Evolutionary conservation across 2,329 filamentous ascomycete genomes (phyloP).

Genomic region (Fusarium chaquense): DNA sequence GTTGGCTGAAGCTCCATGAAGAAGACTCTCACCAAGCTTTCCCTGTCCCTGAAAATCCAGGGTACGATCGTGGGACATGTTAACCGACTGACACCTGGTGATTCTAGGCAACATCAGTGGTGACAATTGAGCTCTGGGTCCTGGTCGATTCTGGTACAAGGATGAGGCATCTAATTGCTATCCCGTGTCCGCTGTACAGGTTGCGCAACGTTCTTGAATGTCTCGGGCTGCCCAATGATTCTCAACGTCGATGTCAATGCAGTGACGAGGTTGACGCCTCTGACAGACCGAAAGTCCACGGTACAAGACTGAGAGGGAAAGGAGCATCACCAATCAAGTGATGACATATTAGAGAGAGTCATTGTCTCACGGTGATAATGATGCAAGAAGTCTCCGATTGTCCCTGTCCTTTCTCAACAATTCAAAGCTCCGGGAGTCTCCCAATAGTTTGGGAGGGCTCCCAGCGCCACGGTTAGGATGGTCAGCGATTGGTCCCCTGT

Average conservation of each 20-base stretch:
- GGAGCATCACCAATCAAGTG: not conserved
- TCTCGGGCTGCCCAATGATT: constrained; percentile 24
- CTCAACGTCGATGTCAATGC: constrained; percentile 24
- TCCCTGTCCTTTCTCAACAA: constrained; percentile 8
- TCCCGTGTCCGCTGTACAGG: constrained; percentile 12
- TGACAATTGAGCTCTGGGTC: constrained; percentile 25
- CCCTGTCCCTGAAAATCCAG: constrained; percentile 25
- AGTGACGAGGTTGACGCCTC: constrained; percentile 12
- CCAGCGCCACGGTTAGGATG: constrained; percentile 34
- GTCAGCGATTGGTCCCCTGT: constrained; percentile 32
- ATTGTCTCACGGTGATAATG: not conserved
- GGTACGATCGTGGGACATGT: constrained; percentile 6
- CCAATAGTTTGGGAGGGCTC: constrained; percentile 33
- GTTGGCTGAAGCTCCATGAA: constrained; percentile 25
- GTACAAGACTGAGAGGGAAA: constrained; percentile 9
- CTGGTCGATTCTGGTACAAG: constrained; percentile 26
- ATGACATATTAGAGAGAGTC: not conserved
- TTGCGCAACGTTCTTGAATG: constrained; percentile 35
- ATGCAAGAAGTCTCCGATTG: constrained; percentile 5
- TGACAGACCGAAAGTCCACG: not conserved
- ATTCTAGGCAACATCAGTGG: not conserved
- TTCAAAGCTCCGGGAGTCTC: constrained; percentile 8
- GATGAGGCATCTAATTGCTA: constrained; percentile 6
- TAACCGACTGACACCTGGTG: not conserved
- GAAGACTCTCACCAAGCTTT: constrained; percentile 20